A percentile compares a stretch with the other conserved stretches of the same genome.
These are phyloP conservation scores for Ogataea henricii DNA, from an alignment of 805 yeast species.

Conservation along the genomic window DNA sequence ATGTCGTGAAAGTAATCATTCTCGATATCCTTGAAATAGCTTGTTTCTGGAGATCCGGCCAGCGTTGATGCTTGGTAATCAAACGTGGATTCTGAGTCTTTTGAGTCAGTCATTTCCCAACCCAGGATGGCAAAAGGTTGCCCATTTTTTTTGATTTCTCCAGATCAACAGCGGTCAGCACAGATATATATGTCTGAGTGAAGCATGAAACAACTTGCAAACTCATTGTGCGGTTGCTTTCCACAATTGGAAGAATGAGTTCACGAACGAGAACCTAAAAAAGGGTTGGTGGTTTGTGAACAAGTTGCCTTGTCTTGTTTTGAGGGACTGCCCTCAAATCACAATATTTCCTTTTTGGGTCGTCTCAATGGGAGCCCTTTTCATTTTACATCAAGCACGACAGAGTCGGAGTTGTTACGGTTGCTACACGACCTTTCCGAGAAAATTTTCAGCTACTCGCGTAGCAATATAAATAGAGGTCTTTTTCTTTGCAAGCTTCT, in stretches of 20 bases:
- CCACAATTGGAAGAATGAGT: neutral
- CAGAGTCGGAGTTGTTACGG: neutral
- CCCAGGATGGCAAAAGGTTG: neutral
- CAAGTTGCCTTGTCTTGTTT: no score
- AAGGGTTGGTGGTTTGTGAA: neutral
- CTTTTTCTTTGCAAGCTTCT: neutral
- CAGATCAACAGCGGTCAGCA: neutral
- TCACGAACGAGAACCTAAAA: neutral
- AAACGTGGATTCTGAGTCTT: constrained; percentile 1
- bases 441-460: neutral
- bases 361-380: neutral
- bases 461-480: neutral
- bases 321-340: neutral
- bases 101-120: constrained; percentile 1
- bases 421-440: neutral
- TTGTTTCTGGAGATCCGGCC: constrained; percentile 2
- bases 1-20: neutral
- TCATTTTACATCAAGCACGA: no score
- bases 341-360: neutral
- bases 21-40: constrained; percentile 4
- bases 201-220: neutral
- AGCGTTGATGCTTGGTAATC: constrained; percentile 3
- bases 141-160: no score
- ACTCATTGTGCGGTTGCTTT: neutral
- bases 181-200: neutral